A percentile compares a stretch with the other conserved stretches of the same genome.
Evolutionary conservation across 2,329 filamentous ascomycete genomes (phyloP).

Genomic region (Ophiostoma ulmi): DNA sequence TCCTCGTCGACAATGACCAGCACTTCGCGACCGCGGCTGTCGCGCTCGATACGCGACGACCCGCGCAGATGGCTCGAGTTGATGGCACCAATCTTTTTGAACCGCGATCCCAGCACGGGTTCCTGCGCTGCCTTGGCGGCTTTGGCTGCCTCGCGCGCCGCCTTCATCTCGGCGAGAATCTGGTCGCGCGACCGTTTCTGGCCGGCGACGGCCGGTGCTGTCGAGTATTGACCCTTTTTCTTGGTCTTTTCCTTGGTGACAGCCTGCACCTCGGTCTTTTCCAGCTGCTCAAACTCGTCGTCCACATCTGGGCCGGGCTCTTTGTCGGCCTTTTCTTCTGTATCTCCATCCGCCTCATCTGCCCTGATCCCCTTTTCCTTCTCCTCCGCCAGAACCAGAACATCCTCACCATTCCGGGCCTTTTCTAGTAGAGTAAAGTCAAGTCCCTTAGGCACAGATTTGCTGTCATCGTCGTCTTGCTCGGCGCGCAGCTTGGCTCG

Average conservation of each 20-base stretch:
- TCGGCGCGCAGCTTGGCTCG: slow-evolving; percentile 55
- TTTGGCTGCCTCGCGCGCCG: slow-evolving; percentile 56
- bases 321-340: background rate
- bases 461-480: slow-evolving; percentile 46
- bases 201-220: slow-evolving; percentile 47
- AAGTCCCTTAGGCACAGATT: slow-evolving; percentile 68
- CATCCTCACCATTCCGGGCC: slow-evolving; percentile 63
- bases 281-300: slow-evolving; percentile 58
- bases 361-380: slow-evolving; percentile 40
- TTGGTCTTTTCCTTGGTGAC: slow-evolving; percentile 48
- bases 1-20: slow-evolving; percentile 62
- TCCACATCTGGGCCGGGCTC: slow-evolving; percentile 50
- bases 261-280: slow-evolving; percentile 50
- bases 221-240: slow-evolving; percentile 59
- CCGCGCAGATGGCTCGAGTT: background rate
- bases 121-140: slow-evolving; percentile 50
- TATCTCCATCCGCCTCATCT: slow-evolving; percentile 37
- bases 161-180: slow-evolving; percentile 62
- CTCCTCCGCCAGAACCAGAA: slow-evolving; percentile 46
- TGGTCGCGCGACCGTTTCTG: slow-evolving; percentile 62
- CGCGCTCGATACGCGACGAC: slow-evolving; percentile 53
- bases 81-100: slow-evolving; percentile 60
- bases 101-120: slow-evolving; percentile 52
- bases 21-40: slow-evolving; percentile 57
- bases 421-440: slow-evolving; percentile 76